Evolutionary conservation across 2,329 filamentous ascomycete genomes (phyloP).

Genomic region (Sclerotinia nivalis): DNA sequence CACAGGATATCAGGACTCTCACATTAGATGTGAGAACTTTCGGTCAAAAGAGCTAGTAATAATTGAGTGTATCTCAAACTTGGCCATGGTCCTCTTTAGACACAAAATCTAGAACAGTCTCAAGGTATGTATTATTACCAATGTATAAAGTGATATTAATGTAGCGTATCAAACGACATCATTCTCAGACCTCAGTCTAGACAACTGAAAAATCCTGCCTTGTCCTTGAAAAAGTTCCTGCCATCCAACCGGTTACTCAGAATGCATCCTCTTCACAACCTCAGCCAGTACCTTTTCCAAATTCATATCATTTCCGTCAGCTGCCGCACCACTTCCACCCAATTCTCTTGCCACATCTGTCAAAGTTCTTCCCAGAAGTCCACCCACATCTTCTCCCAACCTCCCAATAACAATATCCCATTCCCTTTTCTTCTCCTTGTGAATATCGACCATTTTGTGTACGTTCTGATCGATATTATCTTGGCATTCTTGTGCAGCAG

Average conservation of each 20-base stretch:
- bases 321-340: neutral
- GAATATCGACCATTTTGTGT: neutral
- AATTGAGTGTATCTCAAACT: neutral
- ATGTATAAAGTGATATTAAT: neutral
- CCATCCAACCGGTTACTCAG: neutral
- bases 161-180: neutral
- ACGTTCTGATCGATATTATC: neutral
- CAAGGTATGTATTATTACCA: neutral
- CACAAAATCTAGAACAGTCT: neutral
- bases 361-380: neutral
- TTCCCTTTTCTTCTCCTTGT: neutral
- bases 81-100: rapidly evolving
- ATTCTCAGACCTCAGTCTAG: neutral
- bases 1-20: no score
- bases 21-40: neutral
- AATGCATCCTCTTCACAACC: neutral
- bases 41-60: neutral
- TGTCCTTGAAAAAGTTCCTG: no score
- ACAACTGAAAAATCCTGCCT: neutral
- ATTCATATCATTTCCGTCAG: neutral
- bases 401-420: neutral
- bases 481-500: neutral
- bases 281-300: neutral
- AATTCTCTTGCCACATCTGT: neutral
- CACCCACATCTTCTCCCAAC: neutral